Base-by-base conservation (phyloP, 176 grass and related monocot species). In the Carex scoparia region DNA sequence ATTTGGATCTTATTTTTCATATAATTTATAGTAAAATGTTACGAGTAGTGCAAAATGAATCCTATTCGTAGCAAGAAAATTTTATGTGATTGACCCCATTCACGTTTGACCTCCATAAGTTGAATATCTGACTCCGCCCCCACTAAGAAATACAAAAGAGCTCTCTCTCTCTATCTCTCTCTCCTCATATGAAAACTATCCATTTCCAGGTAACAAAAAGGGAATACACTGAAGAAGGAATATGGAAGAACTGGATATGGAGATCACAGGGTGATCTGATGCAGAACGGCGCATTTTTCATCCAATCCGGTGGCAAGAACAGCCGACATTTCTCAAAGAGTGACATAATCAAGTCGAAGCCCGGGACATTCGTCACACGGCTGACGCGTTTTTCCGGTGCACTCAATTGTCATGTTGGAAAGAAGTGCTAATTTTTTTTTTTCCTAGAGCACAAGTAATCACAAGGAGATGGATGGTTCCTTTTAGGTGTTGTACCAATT, bases 221-320 rank as follows among this genome's bases (percentile, higher is more conserved):
- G n/a, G 79, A 90, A 1, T 73, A 65, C 80, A 83, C 88, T 56
- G 0, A 48, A 0, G 90, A 94, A 83, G 61, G 53, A 7, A 87
- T 77, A 84, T 97, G 94, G 94, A 90, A 82, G 86, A 82, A 94
- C 71, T 94, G 94, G 94, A 79, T 93, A 40, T 97, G 94, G 94
- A 84, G 83, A 84, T 90, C 91, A 15, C 79, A 97, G 65, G 85
- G 81, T 19, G 94, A 97, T 86, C 88, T 92, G 37, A 79, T 97
- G 88, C 76, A 87, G 69, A 91, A 92, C 2, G 94, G 89, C 0
- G 94, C 94, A 42, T 80, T 84, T 86, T 94, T 94, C 85, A 64
- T 55, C 66, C 18, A 84, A 18, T 88, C 85, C 8, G 94, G 94
- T 40, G 88, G 89, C 5, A 10, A 56, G 30, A 76, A 61, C 38